Conservation (phyloP, 164 flowering plant genomes). For the Echeveria elegans region DNA sequence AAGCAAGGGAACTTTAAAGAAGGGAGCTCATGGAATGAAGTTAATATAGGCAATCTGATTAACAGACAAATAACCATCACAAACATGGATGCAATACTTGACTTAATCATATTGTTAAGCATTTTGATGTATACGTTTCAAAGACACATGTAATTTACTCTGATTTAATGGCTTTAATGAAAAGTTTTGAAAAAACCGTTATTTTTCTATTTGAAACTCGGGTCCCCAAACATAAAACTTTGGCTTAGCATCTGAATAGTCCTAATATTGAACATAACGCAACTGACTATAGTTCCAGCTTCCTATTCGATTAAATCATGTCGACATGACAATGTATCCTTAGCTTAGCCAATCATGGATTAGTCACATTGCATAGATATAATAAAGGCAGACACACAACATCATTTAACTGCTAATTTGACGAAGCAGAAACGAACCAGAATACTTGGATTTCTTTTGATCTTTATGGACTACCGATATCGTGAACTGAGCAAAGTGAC, state of each 20-base stretch:
- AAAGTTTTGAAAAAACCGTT: no score
- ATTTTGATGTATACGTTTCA: background rate
- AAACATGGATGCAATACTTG: background rate
- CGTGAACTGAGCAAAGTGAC: conserved; percentile 97
- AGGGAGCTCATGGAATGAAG: background rate
- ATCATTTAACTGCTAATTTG: background rate
- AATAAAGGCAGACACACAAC: no score
- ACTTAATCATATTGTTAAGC: background rate
- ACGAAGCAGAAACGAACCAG: conserved; percentile 43
- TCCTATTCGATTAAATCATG: background rate
- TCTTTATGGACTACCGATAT: conserved; percentile 94
- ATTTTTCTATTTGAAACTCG: no score
- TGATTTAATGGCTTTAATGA: background rate
- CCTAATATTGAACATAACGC: background rate
- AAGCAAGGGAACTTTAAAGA: background rate
- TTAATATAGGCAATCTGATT: background rate
- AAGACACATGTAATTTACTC: background rate
- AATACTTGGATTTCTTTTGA: conserved; percentile 90
- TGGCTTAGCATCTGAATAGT: background rate
- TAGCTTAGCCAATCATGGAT: background rate
- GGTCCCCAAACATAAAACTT: background rate
- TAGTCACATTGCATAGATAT: background rate
- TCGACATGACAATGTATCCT: background rate
- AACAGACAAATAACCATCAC: background rate
- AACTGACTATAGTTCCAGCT: background rate